Percentiles rank a stretch among this genome's conserved stretches.
phyloP scores from a whole-genome alignment of 768 basidiomycete species.

The Podaxis rugospora region DNA sequence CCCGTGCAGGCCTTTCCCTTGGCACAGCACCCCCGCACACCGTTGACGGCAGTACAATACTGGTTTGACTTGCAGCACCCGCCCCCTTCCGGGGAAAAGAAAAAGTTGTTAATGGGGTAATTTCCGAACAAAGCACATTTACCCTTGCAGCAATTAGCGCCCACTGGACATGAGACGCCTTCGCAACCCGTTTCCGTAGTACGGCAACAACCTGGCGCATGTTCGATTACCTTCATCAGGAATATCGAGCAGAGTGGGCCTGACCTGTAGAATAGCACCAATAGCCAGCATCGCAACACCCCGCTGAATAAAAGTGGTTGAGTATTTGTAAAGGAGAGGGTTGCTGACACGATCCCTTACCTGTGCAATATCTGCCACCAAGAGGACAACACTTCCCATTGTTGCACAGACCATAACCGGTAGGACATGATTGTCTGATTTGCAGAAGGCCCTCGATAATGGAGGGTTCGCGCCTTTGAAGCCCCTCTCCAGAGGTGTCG shows the following conservation, averaged over 20 bases:
- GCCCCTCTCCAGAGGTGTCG: background rate
- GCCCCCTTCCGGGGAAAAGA: background rate
- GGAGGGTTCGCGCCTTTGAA: background rate
- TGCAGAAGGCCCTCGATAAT: conserved; percentile 4
- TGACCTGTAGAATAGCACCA: conserved; percentile 8
- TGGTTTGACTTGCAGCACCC: background rate
- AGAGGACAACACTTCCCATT: conserved; percentile 6
- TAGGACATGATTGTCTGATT: conserved; percentile 1
- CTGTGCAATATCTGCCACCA: conserved; percentile 3
- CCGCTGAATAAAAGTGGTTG: background rate
- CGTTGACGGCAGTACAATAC: background rate
- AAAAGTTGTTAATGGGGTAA: background rate
- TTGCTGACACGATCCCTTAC: background rate
- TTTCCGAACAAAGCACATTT: background rate
- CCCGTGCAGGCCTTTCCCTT: conserved; percentile 1
- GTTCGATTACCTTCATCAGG: background rate
- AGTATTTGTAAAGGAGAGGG: background rate
- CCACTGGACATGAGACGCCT: background rate
- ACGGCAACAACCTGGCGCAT: background rate
- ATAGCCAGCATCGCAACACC: conserved; percentile 1
- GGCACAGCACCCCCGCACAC: background rate
- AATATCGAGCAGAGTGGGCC: background rate
- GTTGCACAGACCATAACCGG: background rate
- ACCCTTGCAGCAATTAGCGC: conserved; percentile 6
- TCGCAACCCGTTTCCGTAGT: conserved; percentile 1